Evolutionary conservation across 2,329 filamentous ascomycete species (phyloP).

Genomic region (Talaromyces piceae): DNA sequence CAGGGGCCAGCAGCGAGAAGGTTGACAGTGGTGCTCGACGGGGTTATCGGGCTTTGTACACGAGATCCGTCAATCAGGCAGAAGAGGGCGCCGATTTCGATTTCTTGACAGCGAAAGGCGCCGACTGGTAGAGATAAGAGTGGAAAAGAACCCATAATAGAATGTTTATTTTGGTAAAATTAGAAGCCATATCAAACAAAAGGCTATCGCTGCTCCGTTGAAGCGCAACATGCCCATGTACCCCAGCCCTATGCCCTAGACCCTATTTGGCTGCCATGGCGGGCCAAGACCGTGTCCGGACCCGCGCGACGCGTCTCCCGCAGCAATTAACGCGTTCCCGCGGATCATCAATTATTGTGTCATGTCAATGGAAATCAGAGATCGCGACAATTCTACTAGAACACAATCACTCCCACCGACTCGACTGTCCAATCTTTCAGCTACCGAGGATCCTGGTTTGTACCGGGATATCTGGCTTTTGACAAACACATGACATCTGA

Average conservation of each 20-base stretch:
- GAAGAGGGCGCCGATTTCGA: conserved; percentile 37
- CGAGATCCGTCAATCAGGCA: conserved; percentile 37
- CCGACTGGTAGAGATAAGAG: neutral
- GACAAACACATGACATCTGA: conserved; percentile 28
- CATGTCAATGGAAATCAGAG: neutral
- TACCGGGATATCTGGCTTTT: neutral
- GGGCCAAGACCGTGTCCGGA: conserved; percentile 3
- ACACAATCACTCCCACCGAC: neutral
- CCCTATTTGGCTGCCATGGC: conserved; percentile 13
- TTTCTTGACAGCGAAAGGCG: conserved; percentile 25
- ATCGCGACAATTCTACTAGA: too few species aligned
- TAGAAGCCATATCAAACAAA: neutral
- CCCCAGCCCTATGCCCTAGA: conserved; percentile 27
- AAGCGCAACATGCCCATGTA: neutral
- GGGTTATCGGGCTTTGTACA: conserved; percentile 36
- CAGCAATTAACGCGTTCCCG: conserved; percentile 19
- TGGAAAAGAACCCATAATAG: too few species aligned
- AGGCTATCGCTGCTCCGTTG: neutral
- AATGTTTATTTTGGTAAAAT: neutral
- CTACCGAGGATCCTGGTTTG: neutral
- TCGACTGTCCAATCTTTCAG: neutral
- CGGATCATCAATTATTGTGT: neutral
- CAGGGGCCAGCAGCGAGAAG: neutral
- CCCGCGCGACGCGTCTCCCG: conserved; percentile 16
- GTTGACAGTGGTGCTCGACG: conserved; percentile 13